Conservation (phyloP, 768 basidiomycete genomes). For the Leucosporidium yakuticum region DNA sequence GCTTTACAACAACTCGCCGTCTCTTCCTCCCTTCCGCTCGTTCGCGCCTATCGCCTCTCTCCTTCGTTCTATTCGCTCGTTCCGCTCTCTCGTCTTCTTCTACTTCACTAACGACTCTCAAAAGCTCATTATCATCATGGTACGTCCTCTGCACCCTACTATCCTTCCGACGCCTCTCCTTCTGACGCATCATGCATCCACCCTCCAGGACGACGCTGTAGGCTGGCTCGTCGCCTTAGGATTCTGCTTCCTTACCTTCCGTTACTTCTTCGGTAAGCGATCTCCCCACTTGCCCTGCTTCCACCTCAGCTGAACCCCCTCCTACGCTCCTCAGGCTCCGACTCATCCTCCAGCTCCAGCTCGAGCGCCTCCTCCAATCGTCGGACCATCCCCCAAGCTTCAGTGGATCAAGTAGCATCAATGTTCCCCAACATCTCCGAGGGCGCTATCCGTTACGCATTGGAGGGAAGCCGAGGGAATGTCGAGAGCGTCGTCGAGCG, state of each 20-base stretch:
- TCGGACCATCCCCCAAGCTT: conserved; percentile 5
- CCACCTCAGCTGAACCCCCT: neutral
- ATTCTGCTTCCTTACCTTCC: conserved; percentile 1
- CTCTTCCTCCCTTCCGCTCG: too few species aligned
- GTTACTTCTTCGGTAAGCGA: conserved; percentile 4
- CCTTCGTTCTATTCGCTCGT: too few species aligned
- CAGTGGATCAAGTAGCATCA: conserved; percentile 9
- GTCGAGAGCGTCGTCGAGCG: conserved; percentile 33
- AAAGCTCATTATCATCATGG: too few species aligned
- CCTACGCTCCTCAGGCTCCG: neutral
- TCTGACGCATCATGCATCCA: neutral
- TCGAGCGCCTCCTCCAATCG: neutral
- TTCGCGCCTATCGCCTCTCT: too few species aligned
- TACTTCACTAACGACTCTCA: too few species aligned
- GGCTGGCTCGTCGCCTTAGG: conserved; percentile 4
- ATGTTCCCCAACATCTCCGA: conserved; percentile 19
- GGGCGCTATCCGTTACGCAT: conserved; percentile 7
- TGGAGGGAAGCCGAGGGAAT: conserved; percentile 24
- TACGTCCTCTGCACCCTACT: too few species aligned
- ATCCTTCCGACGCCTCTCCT: too few species aligned
- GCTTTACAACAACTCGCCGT: too few species aligned
- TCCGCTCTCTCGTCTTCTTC: too few species aligned
- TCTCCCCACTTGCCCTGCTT: neutral
- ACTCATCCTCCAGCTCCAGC: neutral
- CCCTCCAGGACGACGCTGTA: conserved; percentile 8